Percentiles rank a stretch among this genome's conserved stretches.
Conservation (phyloP, 2,329 filamentous ascomycete species). For the Tolypocladium inflatum region DNA sequence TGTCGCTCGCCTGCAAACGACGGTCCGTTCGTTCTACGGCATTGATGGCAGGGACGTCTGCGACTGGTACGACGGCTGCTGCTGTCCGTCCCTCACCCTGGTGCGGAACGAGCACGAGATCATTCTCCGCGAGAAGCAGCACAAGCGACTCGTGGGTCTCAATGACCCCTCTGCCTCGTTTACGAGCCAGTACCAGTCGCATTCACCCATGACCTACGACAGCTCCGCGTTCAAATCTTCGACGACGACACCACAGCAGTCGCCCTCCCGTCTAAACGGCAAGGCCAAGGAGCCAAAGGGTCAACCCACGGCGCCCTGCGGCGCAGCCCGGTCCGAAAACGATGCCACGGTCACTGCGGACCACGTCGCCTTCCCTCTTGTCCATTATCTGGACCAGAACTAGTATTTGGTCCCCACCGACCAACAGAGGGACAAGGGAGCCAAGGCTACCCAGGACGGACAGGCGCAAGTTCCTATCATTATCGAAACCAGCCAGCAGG, state of each 20-base stretch:
- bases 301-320: not conserved
- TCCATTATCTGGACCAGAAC: conserved; percentile 6
- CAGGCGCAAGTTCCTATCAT: not conserved
- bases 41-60: conserved; percentile 14
- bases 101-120: conserved; percentile 22
- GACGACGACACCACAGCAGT: conserved; percentile 2
- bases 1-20: conserved; percentile 17
- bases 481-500: not conserved
- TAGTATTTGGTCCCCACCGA: conserved; percentile 8
- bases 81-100: conserved; percentile 17
- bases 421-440: not conserved
- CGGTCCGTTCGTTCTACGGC: conserved; percentile 21
- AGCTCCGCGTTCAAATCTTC: conserved; percentile 1
- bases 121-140: conserved; percentile 14
- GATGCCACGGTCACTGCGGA: not conserved
- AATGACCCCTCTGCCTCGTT: conserved; percentile 2
- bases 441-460: not conserved
- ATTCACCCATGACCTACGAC: conserved; percentile 12
- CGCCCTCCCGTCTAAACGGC: not conserved
- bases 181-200: conserved; percentile 10
- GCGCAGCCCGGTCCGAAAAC: not conserved
- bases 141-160: conserved; percentile 3
- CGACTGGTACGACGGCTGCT: conserved; percentile 18
- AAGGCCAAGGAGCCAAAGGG: not conserved
- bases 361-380: conserved; percentile 1